Conservation (phyloP, 1,139 yeast genomes). For the Arxiozyma telluris region DNA sequence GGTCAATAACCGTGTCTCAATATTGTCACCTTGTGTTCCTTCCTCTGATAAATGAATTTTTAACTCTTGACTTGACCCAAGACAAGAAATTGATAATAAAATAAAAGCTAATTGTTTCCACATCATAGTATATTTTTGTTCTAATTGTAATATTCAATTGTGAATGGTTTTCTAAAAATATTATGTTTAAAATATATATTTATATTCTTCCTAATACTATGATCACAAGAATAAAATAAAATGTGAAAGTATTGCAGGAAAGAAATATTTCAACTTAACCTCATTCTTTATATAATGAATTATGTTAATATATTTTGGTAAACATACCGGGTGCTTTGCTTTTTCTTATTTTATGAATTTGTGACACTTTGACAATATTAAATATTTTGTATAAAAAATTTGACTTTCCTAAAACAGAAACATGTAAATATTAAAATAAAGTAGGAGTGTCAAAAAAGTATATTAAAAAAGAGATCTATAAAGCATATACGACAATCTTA, state of each 20-base stretch:
- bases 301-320: neutral
- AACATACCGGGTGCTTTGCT: neutral
- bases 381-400: neutral
- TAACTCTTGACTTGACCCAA: slow-evolving; percentile 9
- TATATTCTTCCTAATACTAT: neutral
- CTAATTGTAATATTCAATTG: neutral
- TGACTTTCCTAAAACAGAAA: neutral
- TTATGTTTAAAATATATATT: too few relatives aligned
- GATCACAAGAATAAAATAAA: neutral
- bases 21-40: slow-evolving; percentile 4
- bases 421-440: neutral
- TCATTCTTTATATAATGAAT: neutral
- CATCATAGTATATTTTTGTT: slow-evolving; percentile 5
- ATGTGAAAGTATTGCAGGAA: neutral
- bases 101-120: slow-evolving; percentile 9
- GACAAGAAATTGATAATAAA: slow-evolving; percentile 3
- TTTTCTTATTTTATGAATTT: neutral
- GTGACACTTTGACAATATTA: neutral
- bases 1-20: slow-evolving; percentile 12
- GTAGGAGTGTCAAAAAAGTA: neutral
- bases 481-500: too few relatives aligned
- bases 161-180: neutral
- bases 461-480: neutral
- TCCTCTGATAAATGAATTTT: slow-evolving; percentile 14
- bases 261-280: neutral